Base-by-base conservation (phyloP, 2,329 filamentous ascomycete genomes). In the Sarocladiaceae sp. region DNA sequence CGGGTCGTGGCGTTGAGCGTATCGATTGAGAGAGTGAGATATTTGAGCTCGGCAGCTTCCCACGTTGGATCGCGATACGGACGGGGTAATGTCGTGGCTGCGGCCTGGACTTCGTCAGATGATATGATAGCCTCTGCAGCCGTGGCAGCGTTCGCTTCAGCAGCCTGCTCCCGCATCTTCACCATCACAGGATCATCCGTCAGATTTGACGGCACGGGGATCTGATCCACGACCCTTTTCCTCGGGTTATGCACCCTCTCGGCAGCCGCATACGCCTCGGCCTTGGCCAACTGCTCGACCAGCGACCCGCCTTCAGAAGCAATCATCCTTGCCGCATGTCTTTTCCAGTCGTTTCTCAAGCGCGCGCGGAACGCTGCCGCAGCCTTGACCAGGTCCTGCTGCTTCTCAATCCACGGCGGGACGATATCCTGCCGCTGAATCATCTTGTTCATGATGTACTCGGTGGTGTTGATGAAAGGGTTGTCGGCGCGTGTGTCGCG, bases 381-480 rank as follows among this genome's bases (percentile, higher is more conserved):
- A 0, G 85, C 76, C 48, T 78, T 80, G 10, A 81, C 74, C 5
- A 97, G 69, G 56, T 96, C 89, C 59, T 97, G 91, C 62, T 98
- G 93, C 66, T 96, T 97, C 65, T 98, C 93, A 48, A 98, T 97
- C 93, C 93, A 98, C 0, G 91, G 91, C 1, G 93, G 93, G 1
- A 95, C 88, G 48, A 97, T 87, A 16, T 95, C 90, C 63, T 98
- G 93, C 47, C 85, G 84, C 66, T 96, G 87, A 50, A 98, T 96
- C 70, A 97, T 96, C 66, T 94, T 93, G 66, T 98, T 97, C 84
- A 97, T 85, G 55, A 97, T 87, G 61, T 96, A 96, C 64, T 97
- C 91, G 0, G 93, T 97, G 1, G 91, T 97, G 58, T 97, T 88
- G 46, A 97, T 80, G 57, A 95, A 97, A 0, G 93, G 89, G 53